phyloP scores from a whole-genome alignment of 352 stramenopile species.

The Globisporangium radiosum region DNA sequence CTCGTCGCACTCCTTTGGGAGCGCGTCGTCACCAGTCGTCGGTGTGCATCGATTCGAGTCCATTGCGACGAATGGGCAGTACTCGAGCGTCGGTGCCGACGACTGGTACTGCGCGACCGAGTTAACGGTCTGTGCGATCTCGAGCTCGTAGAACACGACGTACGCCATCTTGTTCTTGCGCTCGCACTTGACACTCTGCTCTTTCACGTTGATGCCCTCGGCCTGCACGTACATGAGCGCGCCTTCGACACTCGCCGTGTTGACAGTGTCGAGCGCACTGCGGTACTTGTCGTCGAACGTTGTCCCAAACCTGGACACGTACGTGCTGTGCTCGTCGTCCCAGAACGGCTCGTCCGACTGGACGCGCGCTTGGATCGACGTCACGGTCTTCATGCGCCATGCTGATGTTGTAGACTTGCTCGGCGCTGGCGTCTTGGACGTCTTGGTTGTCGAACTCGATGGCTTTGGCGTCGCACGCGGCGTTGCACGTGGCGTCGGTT shows the following conservation, averaged over 20 bases:
- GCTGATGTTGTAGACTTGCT: background rate
- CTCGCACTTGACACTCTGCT: conserved; percentile 17
- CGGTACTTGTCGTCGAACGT: conserved; percentile 23
- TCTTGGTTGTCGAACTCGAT: background rate
- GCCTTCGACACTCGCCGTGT: conserved; percentile 69
- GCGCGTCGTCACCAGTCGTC: conserved; percentile 6
- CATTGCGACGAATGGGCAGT: conserved; percentile 14
- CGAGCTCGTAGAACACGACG: conserved; percentile 28
- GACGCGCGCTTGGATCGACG: conserved; percentile 23
- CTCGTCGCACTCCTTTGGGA: conserved; percentile 19
- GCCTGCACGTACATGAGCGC: conserved; percentile 78
- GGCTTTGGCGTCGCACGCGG: background rate
- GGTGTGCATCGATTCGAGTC: conserved; percentile 13
- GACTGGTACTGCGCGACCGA: conserved; percentile 18
- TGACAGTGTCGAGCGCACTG: conserved; percentile 54
- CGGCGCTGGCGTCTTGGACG: conserved; percentile 1
- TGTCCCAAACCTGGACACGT: conserved; percentile 17
- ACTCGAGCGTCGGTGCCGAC: conserved; percentile 3
- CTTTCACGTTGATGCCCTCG: conserved; percentile 44
- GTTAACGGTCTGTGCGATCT: conserved; percentile 16
- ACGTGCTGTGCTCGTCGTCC: conserved; percentile 18
- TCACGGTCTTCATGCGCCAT: conserved; percentile 16
- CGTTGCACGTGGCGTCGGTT: background rate
- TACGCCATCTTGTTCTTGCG: conserved; percentile 31
- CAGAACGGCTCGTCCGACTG: conserved; percentile 23